Percentiles rank a stretch among this genome's conserved stretches.
Evolutionary conservation across 441 rosid genomes (phyloP).

Genomic region (Daphne laureola): DNA sequence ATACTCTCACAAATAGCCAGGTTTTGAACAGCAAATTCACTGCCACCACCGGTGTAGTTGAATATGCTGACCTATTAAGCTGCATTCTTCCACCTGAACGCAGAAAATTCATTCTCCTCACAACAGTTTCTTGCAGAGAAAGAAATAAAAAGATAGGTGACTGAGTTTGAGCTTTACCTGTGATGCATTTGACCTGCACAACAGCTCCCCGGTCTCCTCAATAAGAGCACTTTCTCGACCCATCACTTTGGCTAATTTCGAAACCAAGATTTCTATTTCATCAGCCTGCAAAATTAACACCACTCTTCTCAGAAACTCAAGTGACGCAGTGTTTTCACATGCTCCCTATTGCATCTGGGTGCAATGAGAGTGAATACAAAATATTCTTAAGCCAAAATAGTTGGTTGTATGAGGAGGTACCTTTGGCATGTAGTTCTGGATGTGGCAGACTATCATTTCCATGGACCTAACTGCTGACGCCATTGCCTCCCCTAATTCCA

Average conservation of each 20-base stretch:
- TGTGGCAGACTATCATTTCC: constrained; percentile 39
- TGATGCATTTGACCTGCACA: constrained; percentile 31
- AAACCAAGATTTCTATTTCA: constrained; percentile 45
- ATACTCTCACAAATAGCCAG: no score
- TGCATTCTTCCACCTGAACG: constrained; percentile 55
- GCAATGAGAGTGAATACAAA: no score
- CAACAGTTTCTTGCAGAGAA: neutral
- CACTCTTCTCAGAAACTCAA: neutral
- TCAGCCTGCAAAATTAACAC: constrained; percentile 41
- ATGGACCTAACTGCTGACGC: constrained; percentile 41
- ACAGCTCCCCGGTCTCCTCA: constrained; percentile 54
- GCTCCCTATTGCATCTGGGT: no score
- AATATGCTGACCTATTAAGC: constrained; percentile 44
- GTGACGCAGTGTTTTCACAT: neutral
- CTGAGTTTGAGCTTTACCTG: constrained; percentile 27
- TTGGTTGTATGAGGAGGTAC: constrained; percentile 22
- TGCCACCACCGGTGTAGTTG: constrained; percentile 21
- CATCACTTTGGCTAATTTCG: constrained; percentile 57
- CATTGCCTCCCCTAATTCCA: constrained; percentile 49
- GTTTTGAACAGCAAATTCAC: no score
- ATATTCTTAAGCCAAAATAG: neutral
- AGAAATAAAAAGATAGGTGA: neutral
- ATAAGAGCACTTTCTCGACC: constrained; percentile 45
- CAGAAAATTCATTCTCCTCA: neutral
- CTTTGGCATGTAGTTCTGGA: constrained; percentile 50